Conservation (phyloP, 2,329 filamentous ascomycete genomes). For the Neurospora sp. region DNA sequence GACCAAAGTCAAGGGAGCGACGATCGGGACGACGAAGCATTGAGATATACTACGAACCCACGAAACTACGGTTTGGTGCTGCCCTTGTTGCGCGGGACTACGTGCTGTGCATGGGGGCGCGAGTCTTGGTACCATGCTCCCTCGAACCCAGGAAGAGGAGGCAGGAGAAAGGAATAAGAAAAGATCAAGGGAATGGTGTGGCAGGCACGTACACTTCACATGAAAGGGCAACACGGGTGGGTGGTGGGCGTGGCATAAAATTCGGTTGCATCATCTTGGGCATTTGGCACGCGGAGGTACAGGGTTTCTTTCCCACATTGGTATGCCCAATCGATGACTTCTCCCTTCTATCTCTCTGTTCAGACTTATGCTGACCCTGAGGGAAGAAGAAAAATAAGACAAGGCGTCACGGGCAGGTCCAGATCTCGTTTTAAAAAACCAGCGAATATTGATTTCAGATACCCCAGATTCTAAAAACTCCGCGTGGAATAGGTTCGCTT, state of each 20-base stretch:
- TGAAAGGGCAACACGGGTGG: not conserved
- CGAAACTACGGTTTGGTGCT: not conserved
- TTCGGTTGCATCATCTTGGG: not conserved
- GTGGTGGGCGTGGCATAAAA: not conserved
- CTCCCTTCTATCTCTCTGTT: not conserved
- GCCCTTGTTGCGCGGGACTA: not conserved
- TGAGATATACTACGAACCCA: conserved; percentile 19
- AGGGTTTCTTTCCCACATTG: not conserved
- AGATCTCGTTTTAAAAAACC: conserved; percentile 7
- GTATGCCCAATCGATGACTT: not conserved
- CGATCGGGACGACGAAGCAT: conserved; percentile 80
- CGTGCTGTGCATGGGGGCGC: not conserved
- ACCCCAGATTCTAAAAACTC: not conserved
- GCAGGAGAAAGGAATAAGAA: not conserved
- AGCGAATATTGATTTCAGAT: conserved; percentile 4
- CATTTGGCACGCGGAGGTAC: not conserved
- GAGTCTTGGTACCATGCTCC: not conserved
- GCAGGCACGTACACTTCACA: not conserved
- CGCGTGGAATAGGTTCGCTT: not conserved
- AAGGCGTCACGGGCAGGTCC: not conserved
- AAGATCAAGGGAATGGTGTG: not conserved
- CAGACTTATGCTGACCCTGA: not conserved
- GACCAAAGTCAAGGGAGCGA: conserved; percentile 76
- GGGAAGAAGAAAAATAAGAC: not conserved
- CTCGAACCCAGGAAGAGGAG: not conserved